Evolutionary conservation across 192 early-diverging fungal species (phyloP).

Genomic region (Rhizophagus prolifer): DNA sequence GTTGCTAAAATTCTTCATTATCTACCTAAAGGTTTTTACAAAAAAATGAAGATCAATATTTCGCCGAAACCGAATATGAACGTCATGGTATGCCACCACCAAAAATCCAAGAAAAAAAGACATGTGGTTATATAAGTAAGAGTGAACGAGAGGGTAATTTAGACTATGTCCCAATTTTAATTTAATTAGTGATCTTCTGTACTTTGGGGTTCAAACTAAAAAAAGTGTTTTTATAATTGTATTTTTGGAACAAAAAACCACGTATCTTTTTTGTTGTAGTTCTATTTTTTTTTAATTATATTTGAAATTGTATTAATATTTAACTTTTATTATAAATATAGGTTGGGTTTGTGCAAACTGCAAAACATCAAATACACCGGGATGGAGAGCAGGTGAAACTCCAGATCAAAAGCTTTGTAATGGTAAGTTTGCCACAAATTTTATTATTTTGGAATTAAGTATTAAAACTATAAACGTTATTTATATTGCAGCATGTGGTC

Average conservation of each 20-base stretch:
- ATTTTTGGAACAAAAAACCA: neutral
- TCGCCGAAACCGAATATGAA: conserved; percentile 12
- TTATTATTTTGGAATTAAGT: neutral
- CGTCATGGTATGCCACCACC: conserved; percentile 7
- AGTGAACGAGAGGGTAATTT: conserved; percentile 2
- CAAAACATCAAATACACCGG: conserved; percentile 26
- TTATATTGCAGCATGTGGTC: conserved; percentile 20
- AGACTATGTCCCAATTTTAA: neutral
- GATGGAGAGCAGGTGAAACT: conserved; percentile 33
- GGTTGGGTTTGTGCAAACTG: conserved; percentile 31
- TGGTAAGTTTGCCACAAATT: conserved; percentile 13
- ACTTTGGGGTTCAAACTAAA: neutral
- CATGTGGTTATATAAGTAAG: conserved; percentile 9
- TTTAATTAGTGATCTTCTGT: neutral
- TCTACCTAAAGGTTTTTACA: neutral
- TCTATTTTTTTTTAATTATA: too few species aligned
- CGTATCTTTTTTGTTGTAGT: neutral
- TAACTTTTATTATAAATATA: neutral
- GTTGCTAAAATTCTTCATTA: neutral
- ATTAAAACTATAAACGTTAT: neutral
- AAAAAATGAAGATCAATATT: conserved; percentile 18
- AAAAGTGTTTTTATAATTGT: too few species aligned
- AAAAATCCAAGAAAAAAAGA: conserved; percentile 12
- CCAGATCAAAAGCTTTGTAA: conserved; percentile 34
- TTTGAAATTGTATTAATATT: too few species aligned